Evolutionary conservation across 2,329 filamentous ascomycete genomes (phyloP), one percentile per base, ranked within the genome.

Genomic region (Sporothrix dimorphospora): DNA sequence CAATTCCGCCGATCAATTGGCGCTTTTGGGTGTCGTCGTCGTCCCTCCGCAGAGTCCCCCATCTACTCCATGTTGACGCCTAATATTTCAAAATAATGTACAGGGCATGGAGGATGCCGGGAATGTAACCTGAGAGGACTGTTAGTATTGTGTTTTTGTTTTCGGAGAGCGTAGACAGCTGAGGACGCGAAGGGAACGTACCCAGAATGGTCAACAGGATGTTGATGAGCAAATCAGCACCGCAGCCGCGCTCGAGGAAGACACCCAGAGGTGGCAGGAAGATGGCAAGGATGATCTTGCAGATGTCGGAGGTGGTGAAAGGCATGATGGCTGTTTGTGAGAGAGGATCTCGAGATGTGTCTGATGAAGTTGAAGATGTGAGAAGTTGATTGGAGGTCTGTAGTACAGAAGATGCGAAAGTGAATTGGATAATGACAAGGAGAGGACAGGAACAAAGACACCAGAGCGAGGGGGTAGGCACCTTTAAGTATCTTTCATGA

Each of bases 11-110:
- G 63, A 65, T 27, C 61, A 21, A 4, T 42, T 51, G 21, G 11
- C 38, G 51, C 19, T 45, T 30, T 27, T 12, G n/a, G 21, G 1
- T 45, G 7, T 71, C 59, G 69, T 55, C 59, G 45, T 21, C 27
- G 14, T 47, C 47, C 49, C 30, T 19, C 24, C n/a, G 9, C 30
- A 19, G 40, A 27, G 4, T 14, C 19, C 30, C 40, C 51, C 30
- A 9, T 42, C 38, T 38, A 45, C 34, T 38, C 16, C 53, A 30
- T 34, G 30, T 21, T 14, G 19, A 12, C 38, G 53, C 69, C 72
- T 93, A 97, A 81, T 94, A 95, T 84, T 95, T 96, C 79, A 96
- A 87, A 77, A 97, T 96, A 79, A 97, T 94, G 88, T 96, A 97
- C 85, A 97, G 84, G 74, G 94, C 94, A 86, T 97, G 94, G 82